Percentiles rank a stretch among this genome's conserved stretches.
phyloP scores from a whole-genome alignment of 2,329 filamentous ascomycete species.

The Cucurbitaria berberidis region DNA sequence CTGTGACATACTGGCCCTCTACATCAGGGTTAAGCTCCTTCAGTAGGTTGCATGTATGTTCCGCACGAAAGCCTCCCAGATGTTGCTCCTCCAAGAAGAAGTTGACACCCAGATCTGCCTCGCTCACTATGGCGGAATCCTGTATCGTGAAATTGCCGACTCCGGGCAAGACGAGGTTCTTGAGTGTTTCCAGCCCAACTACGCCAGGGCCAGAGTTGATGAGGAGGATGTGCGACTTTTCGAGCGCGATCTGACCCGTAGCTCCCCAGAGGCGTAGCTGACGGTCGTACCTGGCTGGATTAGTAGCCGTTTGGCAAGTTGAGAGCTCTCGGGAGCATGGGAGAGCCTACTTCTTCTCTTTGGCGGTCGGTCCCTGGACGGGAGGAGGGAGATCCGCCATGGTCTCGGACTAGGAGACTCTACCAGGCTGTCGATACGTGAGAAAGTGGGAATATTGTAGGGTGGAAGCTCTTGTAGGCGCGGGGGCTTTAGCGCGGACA shows the following conservation, averaged over 20 bases:
- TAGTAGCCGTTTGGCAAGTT: conserved; percentile 16
- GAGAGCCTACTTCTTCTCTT: conserved; percentile 57
- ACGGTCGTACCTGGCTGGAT: conserved; percentile 77
- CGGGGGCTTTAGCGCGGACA: too few species aligned
- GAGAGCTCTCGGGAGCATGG: conserved; percentile 3
- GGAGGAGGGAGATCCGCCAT: conserved; percentile 49
- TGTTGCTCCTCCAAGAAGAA: conserved; percentile 89
- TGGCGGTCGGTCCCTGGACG: conserved; percentile 51
- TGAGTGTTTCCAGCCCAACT: conserved; percentile 87
- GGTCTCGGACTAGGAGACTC: conserved; percentile 3
- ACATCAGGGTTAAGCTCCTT: conserved; percentile 94
- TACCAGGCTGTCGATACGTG: not conserved
- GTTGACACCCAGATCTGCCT: conserved; percentile 89
- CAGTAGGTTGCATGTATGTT: conserved; percentile 77
- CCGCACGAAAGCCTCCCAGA: conserved; percentile 77
- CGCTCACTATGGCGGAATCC: conserved; percentile 76
- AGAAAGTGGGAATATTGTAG: not conserved
- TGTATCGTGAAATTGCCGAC: conserved; percentile 92
- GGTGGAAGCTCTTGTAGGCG: conserved; percentile 10
- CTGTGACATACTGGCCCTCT: conserved; percentile 70
- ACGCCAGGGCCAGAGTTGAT: conserved; percentile 87
- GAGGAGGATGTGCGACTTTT: conserved; percentile 88
- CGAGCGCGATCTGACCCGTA: conserved; percentile 85
- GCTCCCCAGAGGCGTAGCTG: conserved; percentile 96
- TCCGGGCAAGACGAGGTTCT: conserved; percentile 94